A percentile compares a stretch with the other conserved stretches of the same genome.
Evolutionary conservation across 1,139 yeast genomes (phyloP).

Genomic region (Trichomonascaceae sp.): DNA sequence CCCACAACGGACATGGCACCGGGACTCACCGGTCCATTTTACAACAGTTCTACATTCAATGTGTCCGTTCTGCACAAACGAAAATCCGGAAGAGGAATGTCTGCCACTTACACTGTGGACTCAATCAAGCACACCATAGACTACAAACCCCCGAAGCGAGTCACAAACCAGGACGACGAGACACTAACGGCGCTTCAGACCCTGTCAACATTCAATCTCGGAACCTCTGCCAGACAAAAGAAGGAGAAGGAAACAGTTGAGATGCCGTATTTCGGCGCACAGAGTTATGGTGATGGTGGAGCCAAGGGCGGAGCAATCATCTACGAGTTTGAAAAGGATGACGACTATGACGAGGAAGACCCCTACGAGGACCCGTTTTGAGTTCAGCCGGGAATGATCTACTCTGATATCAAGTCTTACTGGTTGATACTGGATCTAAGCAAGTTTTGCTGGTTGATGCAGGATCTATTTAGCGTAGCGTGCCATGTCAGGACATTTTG

Average conservation of each 20-base stretch:
- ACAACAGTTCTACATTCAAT: constrained; percentile 37
- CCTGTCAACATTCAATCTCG: constrained; percentile 76
- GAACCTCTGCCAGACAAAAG: constrained; percentile 62
- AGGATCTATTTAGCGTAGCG: neutral
- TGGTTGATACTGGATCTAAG: neutral
- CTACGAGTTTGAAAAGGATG: constrained; percentile 70
- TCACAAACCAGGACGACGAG: constrained; percentile 23
- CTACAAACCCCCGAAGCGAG: constrained; percentile 24
- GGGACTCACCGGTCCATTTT: no score
- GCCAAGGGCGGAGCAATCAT: constrained; percentile 57
- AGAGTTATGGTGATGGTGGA: constrained; percentile 63
- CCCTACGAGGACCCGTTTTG: constrained; percentile 93
- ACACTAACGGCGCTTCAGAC: constrained; percentile 41
- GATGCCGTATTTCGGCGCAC: constrained; percentile 82
- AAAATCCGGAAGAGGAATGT: constrained; percentile 69
- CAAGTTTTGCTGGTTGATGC: neutral
- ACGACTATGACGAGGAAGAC: constrained; percentile 94
- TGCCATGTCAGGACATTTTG: neutral
- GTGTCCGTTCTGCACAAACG: constrained; percentile 53
- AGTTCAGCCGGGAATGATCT: constrained; percentile 3
- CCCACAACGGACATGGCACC: no score
- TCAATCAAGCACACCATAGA: constrained; percentile 38
- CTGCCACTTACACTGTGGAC: constrained; percentile 43
- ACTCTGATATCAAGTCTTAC: neutral
- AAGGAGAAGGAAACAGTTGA: constrained; percentile 74